These are phyloP conservation scores for Liquidambar formosana DNA, from an alignment of 164 flowering plant genomes.

Conservation along the genomic window DNA sequence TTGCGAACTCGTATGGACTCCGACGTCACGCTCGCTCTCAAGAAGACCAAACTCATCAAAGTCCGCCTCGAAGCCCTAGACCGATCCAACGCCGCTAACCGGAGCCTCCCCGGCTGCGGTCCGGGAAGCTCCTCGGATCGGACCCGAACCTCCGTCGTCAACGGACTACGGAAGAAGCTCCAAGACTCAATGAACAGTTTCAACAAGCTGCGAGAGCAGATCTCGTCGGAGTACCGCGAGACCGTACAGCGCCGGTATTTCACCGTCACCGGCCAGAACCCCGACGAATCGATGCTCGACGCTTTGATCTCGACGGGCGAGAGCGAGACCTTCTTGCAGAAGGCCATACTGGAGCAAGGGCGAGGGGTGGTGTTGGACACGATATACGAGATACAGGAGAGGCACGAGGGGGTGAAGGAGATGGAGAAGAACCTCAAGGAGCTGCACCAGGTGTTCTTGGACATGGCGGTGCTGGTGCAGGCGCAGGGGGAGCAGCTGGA, in stretches of 20 bases:
- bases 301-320: conserved; percentile 66
- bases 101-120: conserved; percentile 67
- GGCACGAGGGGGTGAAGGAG: conserved; percentile 61
- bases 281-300: conserved; percentile 58
- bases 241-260: conserved; percentile 69
- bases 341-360: conserved; percentile 67
- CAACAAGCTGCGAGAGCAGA: conserved; percentile 46
- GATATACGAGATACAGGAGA: conserved; percentile 57
- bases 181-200: conserved; percentile 64
- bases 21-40: conserved; percentile 56
- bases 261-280: conserved; percentile 77
- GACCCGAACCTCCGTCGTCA: conserved; percentile 68
- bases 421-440: conserved; percentile 56
- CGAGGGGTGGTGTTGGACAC: conserved; percentile 54
- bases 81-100: conserved; percentile 65
- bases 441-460: conserved; percentile 65
- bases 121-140: conserved; percentile 84
- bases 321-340: conserved; percentile 78
- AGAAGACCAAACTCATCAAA: conserved; percentile 69
- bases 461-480: conserved; percentile 65
- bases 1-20: conserved; percentile 63
- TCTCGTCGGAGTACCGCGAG: conserved; percentile 67
- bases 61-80: conserved; percentile 65
- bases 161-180: conserved; percentile 61
- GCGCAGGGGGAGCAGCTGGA: conserved; percentile 61